These are phyloP conservation scores for Kurtzmaniella quercitrusa DNA, from an alignment of 1,139 yeast species.

Conservation along the genomic window DNA sequence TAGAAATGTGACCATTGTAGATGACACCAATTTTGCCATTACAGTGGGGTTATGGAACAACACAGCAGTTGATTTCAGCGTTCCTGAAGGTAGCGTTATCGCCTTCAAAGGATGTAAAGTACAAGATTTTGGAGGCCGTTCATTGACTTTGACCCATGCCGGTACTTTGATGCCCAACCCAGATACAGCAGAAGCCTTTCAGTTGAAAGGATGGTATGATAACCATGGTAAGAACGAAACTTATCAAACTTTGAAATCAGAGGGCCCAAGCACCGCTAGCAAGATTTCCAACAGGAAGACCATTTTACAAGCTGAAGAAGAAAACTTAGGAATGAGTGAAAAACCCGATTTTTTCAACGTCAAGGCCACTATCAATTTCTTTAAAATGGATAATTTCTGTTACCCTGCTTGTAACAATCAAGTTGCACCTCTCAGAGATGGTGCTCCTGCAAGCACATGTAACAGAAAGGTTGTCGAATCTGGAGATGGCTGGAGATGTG, in stretches of 20 bases:
- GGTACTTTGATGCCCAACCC: slow-evolving; percentile 79
- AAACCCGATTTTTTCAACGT: slow-evolving; percentile 74
- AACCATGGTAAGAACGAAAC: slow-evolving; percentile 61
- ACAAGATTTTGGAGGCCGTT: slow-evolving; percentile 84
- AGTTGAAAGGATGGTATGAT: slow-evolving; percentile 93
- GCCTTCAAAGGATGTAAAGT: slow-evolving; percentile 91
- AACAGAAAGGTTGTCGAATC: slow-evolving; percentile 77
- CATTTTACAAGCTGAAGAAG: slow-evolving; percentile 62
- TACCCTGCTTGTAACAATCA: slow-evolving; percentile 86
- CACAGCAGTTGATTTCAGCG: slow-evolving; percentile 69
- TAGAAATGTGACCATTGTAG: slow-evolving; percentile 84
- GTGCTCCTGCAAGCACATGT: slow-evolving; percentile 43
- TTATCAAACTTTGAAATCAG: slow-evolving; percentile 58
- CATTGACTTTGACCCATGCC: slow-evolving; percentile 74
- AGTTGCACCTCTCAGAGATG: slow-evolving; percentile 14
- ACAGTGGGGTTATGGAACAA: slow-evolving; percentile 89
- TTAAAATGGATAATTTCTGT: slow-evolving; percentile 71
- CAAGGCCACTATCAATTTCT: slow-evolving; percentile 68
- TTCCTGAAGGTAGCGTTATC: slow-evolving; percentile 79
- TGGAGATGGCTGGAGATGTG: slow-evolving; percentile 89
- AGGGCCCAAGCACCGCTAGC: slow-evolving; percentile 18
- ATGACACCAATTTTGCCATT: slow-evolving; percentile 73
- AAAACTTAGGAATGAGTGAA: slow-evolving; percentile 68
- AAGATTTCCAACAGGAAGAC: slow-evolving; percentile 53
- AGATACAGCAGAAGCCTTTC: slow-evolving; percentile 82